Conservation (phyloP, 371 early-diverging fungal genomes). For the Rhizopus stolonifer region DNA sequence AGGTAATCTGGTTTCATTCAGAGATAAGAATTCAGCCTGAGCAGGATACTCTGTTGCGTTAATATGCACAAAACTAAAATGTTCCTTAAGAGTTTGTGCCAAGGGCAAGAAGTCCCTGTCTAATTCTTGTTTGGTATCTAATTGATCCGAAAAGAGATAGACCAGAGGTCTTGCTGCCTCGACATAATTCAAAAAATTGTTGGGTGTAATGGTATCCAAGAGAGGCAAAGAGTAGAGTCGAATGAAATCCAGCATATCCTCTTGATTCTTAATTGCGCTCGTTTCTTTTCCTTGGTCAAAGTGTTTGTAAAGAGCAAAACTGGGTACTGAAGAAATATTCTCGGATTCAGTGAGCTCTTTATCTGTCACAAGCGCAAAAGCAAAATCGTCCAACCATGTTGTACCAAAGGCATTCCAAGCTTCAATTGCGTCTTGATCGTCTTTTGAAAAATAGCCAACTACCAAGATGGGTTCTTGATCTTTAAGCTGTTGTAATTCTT, state of each 20-base stretch:
- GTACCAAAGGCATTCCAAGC: constrained; percentile 63
- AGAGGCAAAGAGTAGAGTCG: constrained; percentile 69
- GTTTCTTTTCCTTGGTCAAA: constrained; percentile 53
- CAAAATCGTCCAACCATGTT: constrained; percentile 65
- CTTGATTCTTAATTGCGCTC: constrained; percentile 48
- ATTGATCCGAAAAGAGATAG: constrained; percentile 72
- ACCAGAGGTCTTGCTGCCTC: constrained; percentile 78
- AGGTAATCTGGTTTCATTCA: constrained; percentile 75
- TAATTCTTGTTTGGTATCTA: constrained; percentile 52
- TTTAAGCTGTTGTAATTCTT: constrained; percentile 62
- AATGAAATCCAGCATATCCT: constrained; percentile 49
- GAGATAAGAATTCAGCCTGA: constrained; percentile 75
- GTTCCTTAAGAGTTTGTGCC: constrained; percentile 75
- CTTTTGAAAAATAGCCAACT: constrained; percentile 71
- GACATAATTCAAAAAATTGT: constrained; percentile 77
- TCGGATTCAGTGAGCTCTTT: constrained; percentile 23
- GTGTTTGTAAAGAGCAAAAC: constrained; percentile 67
- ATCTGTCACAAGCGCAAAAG: constrained; percentile 73
- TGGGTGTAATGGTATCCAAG: constrained; percentile 78
- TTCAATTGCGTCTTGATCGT: constrained; percentile 49
- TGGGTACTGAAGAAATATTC: constrained; percentile 50
- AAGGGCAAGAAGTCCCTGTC: constrained; percentile 54
- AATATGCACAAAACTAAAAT: constrained; percentile 76
- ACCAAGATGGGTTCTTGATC: constrained; percentile 79
- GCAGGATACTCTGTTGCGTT: constrained; percentile 74